phyloP scores from a whole-genome alignment of 345 rosid species.

The Anacardium occidentale region DNA sequence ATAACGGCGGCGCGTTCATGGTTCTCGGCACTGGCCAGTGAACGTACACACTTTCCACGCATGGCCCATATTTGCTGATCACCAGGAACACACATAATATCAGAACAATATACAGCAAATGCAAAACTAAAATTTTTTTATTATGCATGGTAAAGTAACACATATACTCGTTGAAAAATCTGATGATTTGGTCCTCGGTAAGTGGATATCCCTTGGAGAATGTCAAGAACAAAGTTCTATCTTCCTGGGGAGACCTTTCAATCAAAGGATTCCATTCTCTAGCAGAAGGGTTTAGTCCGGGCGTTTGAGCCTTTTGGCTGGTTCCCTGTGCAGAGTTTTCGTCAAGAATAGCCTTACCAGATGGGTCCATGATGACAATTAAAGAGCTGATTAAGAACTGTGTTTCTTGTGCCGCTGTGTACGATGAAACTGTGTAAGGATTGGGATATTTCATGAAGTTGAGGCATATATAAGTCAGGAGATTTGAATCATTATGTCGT shows the following conservation, averaged over 20 bases:
- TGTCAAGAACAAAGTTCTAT: slow-evolving; percentile 35
- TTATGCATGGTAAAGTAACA: too few species aligned
- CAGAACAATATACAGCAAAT: too few species aligned
- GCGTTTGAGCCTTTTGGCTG: background rate
- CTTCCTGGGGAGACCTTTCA: slow-evolving; percentile 22
- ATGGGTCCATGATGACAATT: background rate
- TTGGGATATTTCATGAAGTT: background rate
- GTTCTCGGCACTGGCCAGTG: slow-evolving; percentile 26
- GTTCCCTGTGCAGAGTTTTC: background rate
- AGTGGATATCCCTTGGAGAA: slow-evolving; percentile 41
- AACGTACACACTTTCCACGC: slow-evolving; percentile 39
- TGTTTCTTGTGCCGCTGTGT: background rate
- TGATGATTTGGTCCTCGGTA: slow-evolving; percentile 20
- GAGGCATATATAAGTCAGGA: background rate
- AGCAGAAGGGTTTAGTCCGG: slow-evolving; percentile 28
- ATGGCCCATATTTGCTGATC: slow-evolving; percentile 32
- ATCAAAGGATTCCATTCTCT: slow-evolving; percentile 25
- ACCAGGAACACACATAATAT: background rate
- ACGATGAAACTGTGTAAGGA: background rate
- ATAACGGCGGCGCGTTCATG: slow-evolving; percentile 3
- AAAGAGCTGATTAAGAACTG: background rate
- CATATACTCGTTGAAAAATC: slow-evolving; percentile 29
- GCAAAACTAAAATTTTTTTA: too few species aligned
- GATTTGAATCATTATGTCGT: slow-evolving; percentile 1
- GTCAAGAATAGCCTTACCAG: too few species aligned